Evolutionary conservation across 169 alveolate species (phyloP), one percentile per base, ranked within the genome.

Genomic region (Cardiosporidium cionae): DNA sequence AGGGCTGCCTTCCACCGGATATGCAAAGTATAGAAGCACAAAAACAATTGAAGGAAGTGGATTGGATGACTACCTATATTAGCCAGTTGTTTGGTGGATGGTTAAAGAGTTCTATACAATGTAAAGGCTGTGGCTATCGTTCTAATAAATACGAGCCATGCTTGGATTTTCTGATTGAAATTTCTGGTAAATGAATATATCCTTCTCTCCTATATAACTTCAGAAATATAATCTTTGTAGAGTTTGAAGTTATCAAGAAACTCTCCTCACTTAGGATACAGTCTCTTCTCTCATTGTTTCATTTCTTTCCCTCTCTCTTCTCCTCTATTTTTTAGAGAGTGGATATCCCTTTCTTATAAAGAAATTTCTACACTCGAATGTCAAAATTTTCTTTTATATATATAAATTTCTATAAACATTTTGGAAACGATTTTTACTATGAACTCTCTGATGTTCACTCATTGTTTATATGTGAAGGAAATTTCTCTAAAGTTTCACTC

Each of bases 81-180:
- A 85, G 89, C 27, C 87, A 78, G 36, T 65, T 84, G 33, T 84
- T 84, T 37, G 84, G 86, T 54, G 84, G 87, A 68, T 84, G 84
- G 80, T 82, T 84, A 16, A 74, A 76, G 23, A 78, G 85, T 2
- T 75, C 83, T 37, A 77, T 84, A 37, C 58, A 74, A 22, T 84
- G 89, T 68, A 29, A 69, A 5, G 70, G 36, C 52, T 84, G 89
- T 32, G 35, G 36, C 7, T 80, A 72, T 44, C 69, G 72, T 5
- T 76, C 85, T 22, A 70, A 70, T 23, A 75, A 84, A 2, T 84
- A 75, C 70, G 89, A 84, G 32, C 74, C 87, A 7, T 81, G 81
- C 65, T 71, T 84, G 58, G 89, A 84, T 52, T 32, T 84, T 6
- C 84, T 85, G 3, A 58, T 84, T 2, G 89, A 84, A 35, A 58